Base-by-base conservation (phyloP, 2,329 filamentous ascomycete species). In the Chrysosporium keratinophilum region DNA sequence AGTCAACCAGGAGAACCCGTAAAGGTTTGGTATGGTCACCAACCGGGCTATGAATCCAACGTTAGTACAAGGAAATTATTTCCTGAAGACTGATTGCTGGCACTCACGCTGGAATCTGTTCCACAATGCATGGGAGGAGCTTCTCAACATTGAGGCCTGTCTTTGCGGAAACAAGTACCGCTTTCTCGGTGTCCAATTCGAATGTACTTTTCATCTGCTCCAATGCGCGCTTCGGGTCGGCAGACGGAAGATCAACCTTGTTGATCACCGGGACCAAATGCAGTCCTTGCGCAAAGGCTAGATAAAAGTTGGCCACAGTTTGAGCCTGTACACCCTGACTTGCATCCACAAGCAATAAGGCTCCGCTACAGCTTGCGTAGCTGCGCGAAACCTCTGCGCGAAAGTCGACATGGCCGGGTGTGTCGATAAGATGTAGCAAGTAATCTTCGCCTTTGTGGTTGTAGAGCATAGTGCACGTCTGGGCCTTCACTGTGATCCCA, bases 381-480 rank as follows among this genome's bases (percentile, higher is more conserved):
- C 88, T 95, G 46, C 93, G 81, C 34, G 88, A 94, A 10, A 98
- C 93, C 71, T 98, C 93, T 46, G 93, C 93, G 54, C 93, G 81
- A 70, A 98, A 98, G 73, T 98, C 93, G 55, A 98, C 93, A 73
- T 98, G 93, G 28, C 93, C 93, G 0, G 93, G 93, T 0, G 93
- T 98, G 69, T 98, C 93, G 54, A 98, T 90, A 28, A 98, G 78
- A 70, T 98, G 93, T 31, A 98, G 77, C 54, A 98, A 78, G 67
- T 97, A 97, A 69, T 98, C 93, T 33, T 85, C 75, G 14, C 87
- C 90, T 15, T 85, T 75, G 72, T 95, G 77, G 28, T 85, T 88
- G 75, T 96, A 95, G 50, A 98, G 80, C 93, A 98, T 98, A 54
- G 85, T 93, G 71, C 93, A 97, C 54, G 93, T 97, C 75, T 98